Evolutionary conservation across 805 yeast species (phyloP).

Genomic region (Sugiyamaella smithiae): DNA sequence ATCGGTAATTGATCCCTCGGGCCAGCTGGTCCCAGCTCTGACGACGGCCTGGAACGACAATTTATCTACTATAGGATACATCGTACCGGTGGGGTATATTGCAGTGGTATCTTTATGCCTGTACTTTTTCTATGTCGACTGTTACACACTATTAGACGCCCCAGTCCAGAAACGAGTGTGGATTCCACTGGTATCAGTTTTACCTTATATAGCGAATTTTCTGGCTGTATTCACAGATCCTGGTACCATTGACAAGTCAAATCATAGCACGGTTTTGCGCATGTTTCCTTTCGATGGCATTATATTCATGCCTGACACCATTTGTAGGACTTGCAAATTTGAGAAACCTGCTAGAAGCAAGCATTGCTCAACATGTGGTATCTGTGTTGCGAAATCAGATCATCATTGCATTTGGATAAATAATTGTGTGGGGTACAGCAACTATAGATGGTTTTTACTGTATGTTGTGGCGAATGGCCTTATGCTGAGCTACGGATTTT

Average conservation of each 20-base stretch:
- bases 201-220: slow-evolving; percentile 28
- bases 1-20: slow-evolving; percentile 6
- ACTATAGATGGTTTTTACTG: slow-evolving; percentile 57
- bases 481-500: slow-evolving; percentile 46
- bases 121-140: slow-evolving; percentile 20
- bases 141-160: slow-evolving; percentile 7
- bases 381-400: slow-evolving; percentile 49
- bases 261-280: slow-evolving; percentile 26
- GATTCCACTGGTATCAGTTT: slow-evolving; percentile 21
- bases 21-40: not conserved
- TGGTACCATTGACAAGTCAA: slow-evolving; percentile 33
- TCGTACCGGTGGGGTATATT: slow-evolving; percentile 25
- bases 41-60: slow-evolving; percentile 1
- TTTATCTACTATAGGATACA: slow-evolving; percentile 13
- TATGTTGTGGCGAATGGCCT: slow-evolving; percentile 52
- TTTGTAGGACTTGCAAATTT: slow-evolving; percentile 48
- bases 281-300: slow-evolving; percentile 47
- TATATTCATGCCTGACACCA: slow-evolving; percentile 47
- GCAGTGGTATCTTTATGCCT: slow-evolving; percentile 18
- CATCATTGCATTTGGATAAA: slow-evolving; percentile 66
- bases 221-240: slow-evolving; percentile 38
- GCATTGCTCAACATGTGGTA: slow-evolving; percentile 53
- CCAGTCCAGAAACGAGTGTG: slow-evolving; percentile 8
- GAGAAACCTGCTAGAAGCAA: slow-evolving; percentile 58
- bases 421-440: slow-evolving; percentile 58